Conservation (phyloP, 2,329 filamentous ascomycete species). For the Colletotrichum liaoningense region DNA sequence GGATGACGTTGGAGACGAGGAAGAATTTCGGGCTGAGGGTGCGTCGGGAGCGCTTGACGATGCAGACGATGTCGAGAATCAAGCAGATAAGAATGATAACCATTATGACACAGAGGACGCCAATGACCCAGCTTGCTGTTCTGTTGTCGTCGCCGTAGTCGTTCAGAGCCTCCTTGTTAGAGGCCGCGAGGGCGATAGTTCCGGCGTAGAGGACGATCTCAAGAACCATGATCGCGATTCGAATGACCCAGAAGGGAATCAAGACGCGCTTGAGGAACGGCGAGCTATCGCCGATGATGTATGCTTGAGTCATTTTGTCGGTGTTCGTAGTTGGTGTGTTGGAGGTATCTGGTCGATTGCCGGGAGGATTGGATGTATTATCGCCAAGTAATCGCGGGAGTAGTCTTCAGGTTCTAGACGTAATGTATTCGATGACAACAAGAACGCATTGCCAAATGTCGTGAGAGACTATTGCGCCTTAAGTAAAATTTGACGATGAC, state of each 20-base stretch:
- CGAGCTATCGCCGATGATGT: constrained; percentile 44
- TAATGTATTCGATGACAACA: neutral
- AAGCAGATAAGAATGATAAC: constrained; percentile 42
- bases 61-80: constrained; percentile 45
- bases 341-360: too few species aligned
- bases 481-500: neutral
- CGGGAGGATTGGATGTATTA: too few species aligned
- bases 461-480: neutral
- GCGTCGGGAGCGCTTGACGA: constrained; percentile 45
- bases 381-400: too few species aligned
- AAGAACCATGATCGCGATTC: constrained; percentile 44
- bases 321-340: neutral
- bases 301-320: constrained; percentile 39
- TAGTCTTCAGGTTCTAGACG: too few species aligned
- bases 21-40: constrained; percentile 47
- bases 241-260: constrained; percentile 48
- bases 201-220: constrained; percentile 41
- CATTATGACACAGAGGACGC: constrained; percentile 40
- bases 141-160: constrained; percentile 4
- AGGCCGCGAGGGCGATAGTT: constrained; percentile 36
- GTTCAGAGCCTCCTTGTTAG: constrained; percentile 35
- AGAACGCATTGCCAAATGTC: neutral
- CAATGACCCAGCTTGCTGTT: constrained; percentile 34
- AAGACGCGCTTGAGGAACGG: constrained; percentile 49
- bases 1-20: constrained; percentile 42